These are phyloP conservation scores for Ceratocystis ficicola DNA, from an alignment of 2,329 filamentous ascomycete genomes.

Conservation along the genomic window DNA sequence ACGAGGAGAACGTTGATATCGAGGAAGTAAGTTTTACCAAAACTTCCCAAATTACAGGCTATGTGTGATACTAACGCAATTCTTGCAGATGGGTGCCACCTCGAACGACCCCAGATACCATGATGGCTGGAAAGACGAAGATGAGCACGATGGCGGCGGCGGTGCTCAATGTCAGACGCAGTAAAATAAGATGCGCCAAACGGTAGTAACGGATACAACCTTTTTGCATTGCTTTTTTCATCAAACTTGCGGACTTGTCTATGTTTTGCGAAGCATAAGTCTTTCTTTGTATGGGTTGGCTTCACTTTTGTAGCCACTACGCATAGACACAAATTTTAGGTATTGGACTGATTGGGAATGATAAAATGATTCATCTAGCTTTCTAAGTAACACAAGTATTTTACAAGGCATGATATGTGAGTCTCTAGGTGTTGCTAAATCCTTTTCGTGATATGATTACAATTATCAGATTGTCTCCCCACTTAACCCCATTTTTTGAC, in stretches of 20 bases:
- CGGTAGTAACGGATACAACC: not conserved
- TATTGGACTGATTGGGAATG: conserved; percentile 7
- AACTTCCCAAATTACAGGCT: not conserved
- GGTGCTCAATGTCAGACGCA: conserved; percentile 58
- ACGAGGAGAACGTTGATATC: conserved; percentile 69
- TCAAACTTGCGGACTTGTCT: not conserved
- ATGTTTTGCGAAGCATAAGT: not conserved
- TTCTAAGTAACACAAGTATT: not conserved
- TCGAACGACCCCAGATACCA: conserved; percentile 55
- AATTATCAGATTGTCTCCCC: not conserved
- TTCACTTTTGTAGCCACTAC: conserved; percentile 10
- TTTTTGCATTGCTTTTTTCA: conserved; percentile 11
- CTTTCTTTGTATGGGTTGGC: not conserved
- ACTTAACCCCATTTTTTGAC: conserved; percentile 12
- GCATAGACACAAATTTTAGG: conserved; percentile 13
- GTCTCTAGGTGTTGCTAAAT: not conserved
- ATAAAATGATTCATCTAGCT: not conserved
- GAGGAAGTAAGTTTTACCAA: conserved; percentile 48
- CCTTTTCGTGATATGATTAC: not conserved
- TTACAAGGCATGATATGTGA: not conserved
- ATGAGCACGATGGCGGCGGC: conserved; percentile 48
- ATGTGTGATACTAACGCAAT: conserved; percentile 11
- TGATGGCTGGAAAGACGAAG: conserved; percentile 58
- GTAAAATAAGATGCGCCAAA: conserved; percentile 33
- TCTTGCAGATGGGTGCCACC: conserved; percentile 53